Evolutionary conservation across 176 grass and related monocot species (phyloP), one percentile per base, ranked within the genome.

Genomic region (Paspalum notatum): DNA sequence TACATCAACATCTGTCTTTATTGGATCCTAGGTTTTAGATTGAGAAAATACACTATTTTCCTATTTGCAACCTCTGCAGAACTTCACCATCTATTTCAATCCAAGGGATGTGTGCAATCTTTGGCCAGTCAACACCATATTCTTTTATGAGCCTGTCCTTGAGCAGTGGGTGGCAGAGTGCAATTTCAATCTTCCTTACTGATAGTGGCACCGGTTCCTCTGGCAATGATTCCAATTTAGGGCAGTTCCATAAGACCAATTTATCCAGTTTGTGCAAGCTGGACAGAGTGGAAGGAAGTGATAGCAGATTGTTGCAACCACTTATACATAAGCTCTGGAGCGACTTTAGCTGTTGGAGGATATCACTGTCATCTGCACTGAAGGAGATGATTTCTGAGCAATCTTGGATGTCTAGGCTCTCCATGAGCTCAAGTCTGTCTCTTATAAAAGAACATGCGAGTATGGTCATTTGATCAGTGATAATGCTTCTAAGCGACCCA

Each of bases 391-490:
- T 74, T 10, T 91, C 76, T 71, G 14, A 76, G 78, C 82, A 85
- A 61, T 85, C 82, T 62, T 88, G 85, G 72, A 88, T 85, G 42
- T 91, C 82, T 69, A 91, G 41, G 66, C 75, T 91, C 80, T 74
- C 50, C 57, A 88, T 71, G 60, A 55, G 5, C 21, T 74, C 46
- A 68, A 91, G 72, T 40, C 72, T 85, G 66, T 85, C 77, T 51
- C 70, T 74, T 18, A 82, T 38, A 63, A 85, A 66, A n/a, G 72
- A 66, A 48, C 48, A 75, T 20, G 12, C 75, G 25, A 91, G 55
- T 62, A 85, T 59, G 50, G 73, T 74, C 12, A 53, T 76, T 37
- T 91, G 56, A 85, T 76, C 82, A 72, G 77, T 57, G 14, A 70
- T 85, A 52, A 62, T 58, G 63, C 74, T 84, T 84, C 73, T 50